These are phyloP conservation scores for Tarenaya hassleriana DNA, from an alignment of 345 rosid genomes.

Conservation along the genomic window DNA sequence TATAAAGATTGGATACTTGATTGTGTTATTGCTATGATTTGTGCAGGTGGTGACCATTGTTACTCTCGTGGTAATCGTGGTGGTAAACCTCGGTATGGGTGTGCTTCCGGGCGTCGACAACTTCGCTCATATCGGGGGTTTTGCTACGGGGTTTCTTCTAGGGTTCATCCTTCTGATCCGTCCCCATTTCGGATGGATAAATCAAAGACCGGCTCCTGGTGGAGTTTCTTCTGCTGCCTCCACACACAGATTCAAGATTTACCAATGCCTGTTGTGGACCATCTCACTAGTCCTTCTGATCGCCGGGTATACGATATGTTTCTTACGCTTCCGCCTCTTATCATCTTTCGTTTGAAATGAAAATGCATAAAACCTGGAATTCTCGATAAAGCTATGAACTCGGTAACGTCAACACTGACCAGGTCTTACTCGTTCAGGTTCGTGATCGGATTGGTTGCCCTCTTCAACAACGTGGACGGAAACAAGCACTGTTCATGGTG, in stretches of 20 bases:
- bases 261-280: conserved; percentile 68
- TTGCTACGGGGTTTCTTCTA: conserved; percentile 74
- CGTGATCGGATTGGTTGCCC: conserved; percentile 46
- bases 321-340: no score
- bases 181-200: conserved; percentile 81
- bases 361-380: no score
- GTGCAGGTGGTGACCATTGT: conserved; percentile 58
- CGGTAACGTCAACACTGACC: not conserved
- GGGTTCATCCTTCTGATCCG: conserved; percentile 87
- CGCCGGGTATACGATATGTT: conserved; percentile 75
- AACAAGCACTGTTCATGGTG: conserved; percentile 96
- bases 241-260: conserved; percentile 55
- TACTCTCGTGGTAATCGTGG: conserved; percentile 62
- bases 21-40: no score
- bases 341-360: no score
- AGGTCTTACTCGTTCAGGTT: conserved; percentile 36
- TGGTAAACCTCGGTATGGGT: conserved; percentile 80
- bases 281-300: conserved; percentile 58
- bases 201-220: conserved; percentile 40
- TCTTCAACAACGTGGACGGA: conserved; percentile 79
- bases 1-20: no score
- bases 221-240: conserved; percentile 24
- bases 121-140: conserved; percentile 97
- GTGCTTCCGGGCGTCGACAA: conserved; percentile 96
- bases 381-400: no score